Conservation (phyloP, 2,329 filamentous ascomycete genomes). For the Pyricularia sp. region DNA sequence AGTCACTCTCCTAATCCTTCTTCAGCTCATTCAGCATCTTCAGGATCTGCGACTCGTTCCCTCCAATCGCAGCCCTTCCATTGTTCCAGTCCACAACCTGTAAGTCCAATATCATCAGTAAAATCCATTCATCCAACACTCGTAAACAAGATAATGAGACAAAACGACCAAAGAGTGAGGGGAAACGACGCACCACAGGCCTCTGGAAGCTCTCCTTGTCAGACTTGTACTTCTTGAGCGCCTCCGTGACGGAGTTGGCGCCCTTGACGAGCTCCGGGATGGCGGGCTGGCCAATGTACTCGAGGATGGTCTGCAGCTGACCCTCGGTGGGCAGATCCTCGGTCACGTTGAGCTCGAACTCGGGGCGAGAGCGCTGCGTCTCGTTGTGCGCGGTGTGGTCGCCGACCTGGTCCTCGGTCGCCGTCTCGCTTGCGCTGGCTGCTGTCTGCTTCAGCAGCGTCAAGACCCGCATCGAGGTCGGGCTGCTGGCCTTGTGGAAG, state of each 20-base stretch:
- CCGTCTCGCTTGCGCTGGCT: constrained; percentile 50
- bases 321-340: constrained; percentile 45
- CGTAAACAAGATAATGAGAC: background rate
- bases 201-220: constrained; percentile 54
- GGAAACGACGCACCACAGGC: constrained; percentile 54
- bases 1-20: constrained; percentile 9
- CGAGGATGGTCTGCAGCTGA: constrained; percentile 23
- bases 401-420: constrained; percentile 63
- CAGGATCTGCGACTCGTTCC: constrained; percentile 78
- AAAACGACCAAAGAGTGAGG: background rate
- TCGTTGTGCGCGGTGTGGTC: constrained; percentile 48
- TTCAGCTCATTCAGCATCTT: constrained; percentile 54
- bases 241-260: constrained; percentile 62
- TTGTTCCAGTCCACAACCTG: constrained; percentile 85
- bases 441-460: constrained; percentile 71
- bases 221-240: constrained; percentile 64
- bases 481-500: constrained; percentile 73
- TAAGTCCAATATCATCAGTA: background rate
- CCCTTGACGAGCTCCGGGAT: constrained; percentile 55
- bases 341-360: constrained; percentile 61
- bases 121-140: background rate
- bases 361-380: constrained; percentile 33
- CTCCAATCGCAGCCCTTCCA: constrained; percentile 65
- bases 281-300: constrained; percentile 45
- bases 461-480: constrained; percentile 59